phyloP scores from a whole-genome alignment of 2,329 filamentous ascomycete species.

The Paecilomyces niveus region DNA sequence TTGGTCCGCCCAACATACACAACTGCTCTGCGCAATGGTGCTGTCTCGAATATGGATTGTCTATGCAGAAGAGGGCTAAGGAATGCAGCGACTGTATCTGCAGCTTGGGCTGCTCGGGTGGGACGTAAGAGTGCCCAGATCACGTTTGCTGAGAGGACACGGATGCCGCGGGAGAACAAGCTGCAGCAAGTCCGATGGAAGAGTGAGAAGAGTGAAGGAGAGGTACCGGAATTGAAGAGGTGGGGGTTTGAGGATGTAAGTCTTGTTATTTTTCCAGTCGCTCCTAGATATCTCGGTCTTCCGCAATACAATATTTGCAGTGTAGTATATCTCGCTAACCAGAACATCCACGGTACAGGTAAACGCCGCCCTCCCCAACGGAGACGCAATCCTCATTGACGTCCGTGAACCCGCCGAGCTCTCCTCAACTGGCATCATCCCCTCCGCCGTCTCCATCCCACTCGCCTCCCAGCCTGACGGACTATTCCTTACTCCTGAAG shows the following conservation, averaged over 20 bases:
- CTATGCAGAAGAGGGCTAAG: not conserved
- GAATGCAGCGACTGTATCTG: not conserved
- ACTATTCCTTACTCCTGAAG: conserved; percentile 65
- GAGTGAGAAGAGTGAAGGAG: conserved; percentile 9
- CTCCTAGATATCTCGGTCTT: not conserved
- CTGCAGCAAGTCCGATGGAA: conserved; percentile 13
- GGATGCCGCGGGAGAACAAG: not conserved
- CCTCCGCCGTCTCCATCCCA: conserved; percentile 74
- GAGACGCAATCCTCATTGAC: conserved; percentile 33
- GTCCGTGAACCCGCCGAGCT: conserved; percentile 44
- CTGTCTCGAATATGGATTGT: not conserved
- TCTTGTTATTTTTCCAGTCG: not conserved
- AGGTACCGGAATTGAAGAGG: conserved; percentile 11
- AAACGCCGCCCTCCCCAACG: conserved; percentile 24
- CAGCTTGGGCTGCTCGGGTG: not conserved
- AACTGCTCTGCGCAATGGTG: not conserved
- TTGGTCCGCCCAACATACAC: not conserved
- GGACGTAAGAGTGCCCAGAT: not conserved
- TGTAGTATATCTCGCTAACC: not conserved
- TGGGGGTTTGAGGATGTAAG: conserved; percentile 32
- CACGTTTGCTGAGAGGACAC: not conserved
- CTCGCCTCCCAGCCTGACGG: conserved; percentile 70
- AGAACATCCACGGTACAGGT: conserved; percentile 19
- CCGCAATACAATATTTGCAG: not conserved
- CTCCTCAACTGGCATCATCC: conserved; percentile 54